Evolutionary conservation across 257 asterid genomes (phyloP), one percentile per base, ranked within the genome.

Genomic region (Plectranthus barbatus): DNA sequence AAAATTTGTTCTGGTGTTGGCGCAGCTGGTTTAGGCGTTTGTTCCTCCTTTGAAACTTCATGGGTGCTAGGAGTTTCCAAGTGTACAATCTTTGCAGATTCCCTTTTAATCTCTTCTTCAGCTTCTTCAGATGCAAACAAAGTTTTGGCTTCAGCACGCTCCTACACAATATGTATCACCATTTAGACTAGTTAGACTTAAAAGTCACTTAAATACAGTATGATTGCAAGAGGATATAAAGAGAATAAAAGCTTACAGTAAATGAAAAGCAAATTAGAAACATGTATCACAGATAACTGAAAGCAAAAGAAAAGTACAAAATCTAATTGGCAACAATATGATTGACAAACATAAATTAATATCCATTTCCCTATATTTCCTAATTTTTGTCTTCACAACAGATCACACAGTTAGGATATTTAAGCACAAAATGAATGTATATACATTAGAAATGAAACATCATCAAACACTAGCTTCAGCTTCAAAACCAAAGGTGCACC

Each of bases 1-100:
- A 86, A 81, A 74, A 87, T 90, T 79, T 93, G 99, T 83, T 93
- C 89, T 0, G 94, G 94, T 59, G 99, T 93, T 33, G 97, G 99
- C 56, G 86, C 97, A 79, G 29, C 67, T 45, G 95, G 82, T 71
- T 90, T 85, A 64, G 87, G 75, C 18, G 89, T 26, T 76, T 79
- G 84, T 51, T 83, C 89, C 77, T 84, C 95, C 81, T 77, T 84
- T 48, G 84, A 67, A 37, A 47, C 76, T 76, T 90, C 96, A 40
- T 80, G 76, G 51, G 69, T 47, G 55, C 42, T 80, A 39, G 83
- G 82, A 74, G 86, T 68, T 76, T 93, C 99, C 54, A 76, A 81
- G 34, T 96, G 87, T 52, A 85, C 95, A 74, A 76, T 79, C 80
- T 90, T 90, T 42, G 71, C 93, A 46, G 97, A 87, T 64, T 77